These are phyloP conservation scores for Syzygium jambos DNA, from an alignment of 345 rosid genomes.

Conservation along the genomic window DNA sequence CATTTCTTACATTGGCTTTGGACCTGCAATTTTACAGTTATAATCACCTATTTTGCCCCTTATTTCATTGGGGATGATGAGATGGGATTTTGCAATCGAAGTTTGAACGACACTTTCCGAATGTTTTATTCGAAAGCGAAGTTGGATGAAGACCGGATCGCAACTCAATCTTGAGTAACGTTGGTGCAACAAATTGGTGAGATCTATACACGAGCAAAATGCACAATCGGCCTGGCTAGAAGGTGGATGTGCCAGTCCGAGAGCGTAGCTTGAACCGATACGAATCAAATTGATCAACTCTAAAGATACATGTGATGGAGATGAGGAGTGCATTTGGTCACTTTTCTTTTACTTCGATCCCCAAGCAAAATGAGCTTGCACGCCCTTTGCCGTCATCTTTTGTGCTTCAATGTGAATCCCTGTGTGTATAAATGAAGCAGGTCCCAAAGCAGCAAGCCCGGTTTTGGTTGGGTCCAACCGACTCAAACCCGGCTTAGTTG, in stretches of 20 bases:
- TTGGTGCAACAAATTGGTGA: not conserved
- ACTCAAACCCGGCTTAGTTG: not conserved
- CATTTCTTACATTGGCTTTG: not conserved
- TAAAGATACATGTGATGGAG: not conserved
- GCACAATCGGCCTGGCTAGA: not conserved
- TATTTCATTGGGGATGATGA: not conserved
- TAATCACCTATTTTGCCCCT: not conserved
- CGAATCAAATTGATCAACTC: not conserved
- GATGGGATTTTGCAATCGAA: not conserved
- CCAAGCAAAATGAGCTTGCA: not conserved
- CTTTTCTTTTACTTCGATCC: not conserved
- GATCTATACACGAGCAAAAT: not conserved
- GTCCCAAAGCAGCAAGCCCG: not conserved
- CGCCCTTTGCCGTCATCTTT: not conserved
- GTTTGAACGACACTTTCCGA: not conserved
- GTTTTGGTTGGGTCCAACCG: not conserved
- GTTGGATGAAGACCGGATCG: not conserved
- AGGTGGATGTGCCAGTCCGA: not conserved
- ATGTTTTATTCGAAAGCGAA: not conserved
- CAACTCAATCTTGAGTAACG: not conserved
- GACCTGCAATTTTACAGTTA: not conserved
- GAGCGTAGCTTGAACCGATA: not conserved
- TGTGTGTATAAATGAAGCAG: not conserved
- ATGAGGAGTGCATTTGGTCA: not conserved
- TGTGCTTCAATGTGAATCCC: not conserved